Conservation (phyloP, 2,329 filamentous ascomycete genomes). For the Sarocladium strictum region DNA sequence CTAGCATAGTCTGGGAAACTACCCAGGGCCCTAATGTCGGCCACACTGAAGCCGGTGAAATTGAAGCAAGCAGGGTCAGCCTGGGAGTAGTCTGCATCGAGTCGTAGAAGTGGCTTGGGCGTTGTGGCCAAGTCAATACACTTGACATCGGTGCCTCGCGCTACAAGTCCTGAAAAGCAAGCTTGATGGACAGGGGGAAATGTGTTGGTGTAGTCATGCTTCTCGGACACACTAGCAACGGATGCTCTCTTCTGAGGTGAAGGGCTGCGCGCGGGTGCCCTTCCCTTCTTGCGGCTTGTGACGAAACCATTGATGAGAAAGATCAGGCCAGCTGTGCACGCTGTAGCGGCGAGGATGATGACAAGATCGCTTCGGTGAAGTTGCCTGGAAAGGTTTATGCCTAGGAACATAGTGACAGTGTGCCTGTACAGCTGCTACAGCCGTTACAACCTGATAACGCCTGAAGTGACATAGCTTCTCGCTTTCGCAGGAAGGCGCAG, state of each 20-base stretch:
- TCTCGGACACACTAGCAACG: background rate
- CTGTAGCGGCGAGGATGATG: background rate
- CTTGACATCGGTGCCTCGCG: background rate
- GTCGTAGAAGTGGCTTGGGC: slow-evolving; percentile 20
- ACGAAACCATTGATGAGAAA: background rate
- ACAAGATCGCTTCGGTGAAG: background rate
- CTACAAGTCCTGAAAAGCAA: background rate
- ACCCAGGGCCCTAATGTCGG: slow-evolving; percentile 64
- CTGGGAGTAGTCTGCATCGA: slow-evolving; percentile 28
- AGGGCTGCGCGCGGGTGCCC: background rate
- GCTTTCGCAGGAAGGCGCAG: too few species aligned
- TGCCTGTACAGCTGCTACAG: background rate
- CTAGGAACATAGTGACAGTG: background rate
- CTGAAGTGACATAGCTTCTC: too few species aligned
- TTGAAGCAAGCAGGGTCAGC: slow-evolving; percentile 40
- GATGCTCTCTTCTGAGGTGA: background rate
- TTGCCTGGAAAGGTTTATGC: background rate
- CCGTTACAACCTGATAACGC: background rate
- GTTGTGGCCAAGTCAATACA: slow-evolving; percentile 10
- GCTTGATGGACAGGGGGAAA: background rate
- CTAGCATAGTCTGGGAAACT: slow-evolving; percentile 74
- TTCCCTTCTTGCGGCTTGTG: background rate
- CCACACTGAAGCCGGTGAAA: slow-evolving; percentile 63
- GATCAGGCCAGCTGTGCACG: background rate
- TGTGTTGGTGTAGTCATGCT: background rate